phyloP scores from a whole-genome alignment of 345 rosid genomes.

The Cardamine occulta region DNA sequence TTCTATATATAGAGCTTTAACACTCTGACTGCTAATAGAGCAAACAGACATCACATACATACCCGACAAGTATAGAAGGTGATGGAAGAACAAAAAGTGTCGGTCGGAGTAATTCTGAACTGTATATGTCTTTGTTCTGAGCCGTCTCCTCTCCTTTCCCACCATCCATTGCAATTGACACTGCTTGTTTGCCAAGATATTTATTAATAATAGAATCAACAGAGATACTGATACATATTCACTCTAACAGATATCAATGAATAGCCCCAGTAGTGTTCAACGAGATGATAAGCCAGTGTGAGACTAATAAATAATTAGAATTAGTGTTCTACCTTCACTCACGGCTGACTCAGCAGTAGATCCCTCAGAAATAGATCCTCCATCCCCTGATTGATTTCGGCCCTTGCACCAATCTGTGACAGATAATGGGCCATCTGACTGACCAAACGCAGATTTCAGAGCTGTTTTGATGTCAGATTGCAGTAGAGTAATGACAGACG shows the following conservation, averaged over 20 bases:
- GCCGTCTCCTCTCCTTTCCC: conserved; percentile 67
- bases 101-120: conserved; percentile 75
- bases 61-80: conserved; percentile 98
- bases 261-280: conserved; percentile 23
- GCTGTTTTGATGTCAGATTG: conserved; percentile 89
- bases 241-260: conserved; percentile 22
- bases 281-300: conserved; percentile 59
- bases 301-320: conserved; percentile 63
- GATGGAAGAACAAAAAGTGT: conserved; percentile 85
- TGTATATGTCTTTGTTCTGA: conserved; percentile 70
- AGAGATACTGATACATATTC: conserved; percentile 2
- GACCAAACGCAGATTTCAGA: conserved; percentile 83
- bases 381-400: conserved; percentile 65
- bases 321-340: conserved; percentile 70
- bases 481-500: conserved; percentile 80
- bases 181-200: conserved; percentile 33
- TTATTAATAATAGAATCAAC: conserved; percentile 12
- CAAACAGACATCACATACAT: conserved; percentile 38
- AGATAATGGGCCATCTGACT: conserved; percentile 87
- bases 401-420: conserved; percentile 98
- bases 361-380: conserved; percentile 65
- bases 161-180: conserved; percentile 59
- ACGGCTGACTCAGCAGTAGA: conserved; percentile 72
- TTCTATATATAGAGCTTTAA: conserved; percentile 2
- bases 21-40: conserved; percentile 14